Evolutionary conservation across 768 basidiomycete genomes (phyloP), one percentile per base, ranked within the genome.

Genomic region (Russula sp.): DNA sequence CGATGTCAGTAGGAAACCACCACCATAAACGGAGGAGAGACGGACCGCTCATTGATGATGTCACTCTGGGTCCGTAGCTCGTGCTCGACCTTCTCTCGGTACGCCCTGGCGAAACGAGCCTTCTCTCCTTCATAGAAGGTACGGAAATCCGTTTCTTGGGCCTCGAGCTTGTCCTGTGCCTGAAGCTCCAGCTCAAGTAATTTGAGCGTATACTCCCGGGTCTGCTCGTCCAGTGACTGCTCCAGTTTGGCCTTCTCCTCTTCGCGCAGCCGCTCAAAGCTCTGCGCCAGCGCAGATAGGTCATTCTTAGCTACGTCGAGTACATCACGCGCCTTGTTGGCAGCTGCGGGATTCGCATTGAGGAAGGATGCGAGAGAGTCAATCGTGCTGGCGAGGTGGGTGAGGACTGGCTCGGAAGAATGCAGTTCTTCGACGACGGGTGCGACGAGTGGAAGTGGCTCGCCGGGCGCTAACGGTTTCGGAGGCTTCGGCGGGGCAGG

Each of bases 41-140:
- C 82, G 64, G 70, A 95, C 94, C 96, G 86, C 77, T 98, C 86
- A 73, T 98, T 94, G 73, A 98, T 94, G 64, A 97, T 81, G 70
- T 94, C 89, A 40, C 91, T 91, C 73, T 98, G 96, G 1, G 85
- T 86, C 71, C 83, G 82, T 49, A 98, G 79, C 75, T 99, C 96
- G 16, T 81, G 76, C 62, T 94, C 86, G 20, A 98, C 80, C 73
- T 91, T 94, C 73, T 87, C 86, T 63, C 90, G 86, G 77, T 96
- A 98, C 0, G 83, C 83, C 50, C 85, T 82, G 8, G 91, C 78
- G 68, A 96, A 79, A 66, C 79, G 83, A 59, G 78, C 76, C 68
- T 85, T 82, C 77, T 98, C 94, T 66, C 87, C 79, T 67, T 91
- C 87, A 68, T 93, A 87, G 63, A 86, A 83, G 69, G 85, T 84